Evolutionary conservation across 495 filamentous ascomycete species (phyloP), one percentile per base, ranked within the genome.

Genomic region (Amniculicola lignicola): DNA sequence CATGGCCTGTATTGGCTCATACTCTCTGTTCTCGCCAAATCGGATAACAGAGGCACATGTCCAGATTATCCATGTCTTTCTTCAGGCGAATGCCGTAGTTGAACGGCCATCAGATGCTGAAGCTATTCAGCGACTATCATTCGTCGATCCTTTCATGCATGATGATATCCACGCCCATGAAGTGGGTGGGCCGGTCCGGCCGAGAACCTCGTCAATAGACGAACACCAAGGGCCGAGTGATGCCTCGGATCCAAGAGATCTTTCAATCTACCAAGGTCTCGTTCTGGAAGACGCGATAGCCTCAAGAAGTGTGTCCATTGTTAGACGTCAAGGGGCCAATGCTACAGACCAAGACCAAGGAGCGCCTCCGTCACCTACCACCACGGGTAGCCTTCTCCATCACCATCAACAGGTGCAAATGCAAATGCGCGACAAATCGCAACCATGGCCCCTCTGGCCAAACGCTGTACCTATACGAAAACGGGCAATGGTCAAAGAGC

Each of bases 1-100:
- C 14, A 55, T 51, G 42, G 44, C 56, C 9, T 55, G 37, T 29
- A 23, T 61, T 14, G 36, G 15, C 16, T 61, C 58, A 1, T 45
- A 37, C 18, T 49, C 42, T 6, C 44, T 61, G 27, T 61, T 61
- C 19, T 16, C 51, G 16, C 58, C 58, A 10, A 54, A 56, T 35
- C 42, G 51, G 12, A 54, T 55, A 11, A 41, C 51, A 3, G 58
- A 61, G 22, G 23, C 58, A n/a, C 22, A 43, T 27, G 38, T 61
- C 35, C 58, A 61, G 33, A 53, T 61, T 18, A 19, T 61, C n/a
- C 51, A 61, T 45, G 51, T 52, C n/a, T 22, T 45, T 4, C 45
- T 50, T n/a, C 19, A 46, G 22, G n/a, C 35, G n/a, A 18, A 14
- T 1, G 16, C 9, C 29, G 23, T n/a, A 6, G 7, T 22, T 12